Conservation (phyloP, 345 rosid genomes). For the Alliaria petiolata region DNA sequence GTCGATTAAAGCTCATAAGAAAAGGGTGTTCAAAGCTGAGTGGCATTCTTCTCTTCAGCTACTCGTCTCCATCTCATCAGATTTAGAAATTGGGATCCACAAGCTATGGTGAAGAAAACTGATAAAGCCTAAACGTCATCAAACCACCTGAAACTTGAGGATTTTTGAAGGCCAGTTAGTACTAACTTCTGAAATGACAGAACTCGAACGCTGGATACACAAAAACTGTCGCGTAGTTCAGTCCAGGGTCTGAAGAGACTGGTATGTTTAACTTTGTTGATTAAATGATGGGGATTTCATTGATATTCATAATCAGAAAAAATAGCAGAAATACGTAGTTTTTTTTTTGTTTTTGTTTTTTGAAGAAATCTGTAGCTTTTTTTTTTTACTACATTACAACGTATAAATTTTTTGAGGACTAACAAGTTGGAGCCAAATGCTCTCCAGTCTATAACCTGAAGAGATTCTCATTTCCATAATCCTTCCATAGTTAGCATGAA, state of each 20-base stretch:
- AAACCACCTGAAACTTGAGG: neutral
- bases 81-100: slow-evolving; percentile 33
- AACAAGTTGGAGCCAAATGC: neutral
- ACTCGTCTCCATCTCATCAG: slow-evolving; percentile 36
- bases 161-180: too few species aligned
- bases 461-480: neutral
- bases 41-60: slow-evolving; percentile 31
- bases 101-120: slow-evolving; percentile 26
- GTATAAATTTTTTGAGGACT: too few species aligned
- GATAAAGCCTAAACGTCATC: neutral
- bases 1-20: slow-evolving; percentile 30
- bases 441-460: neutral
- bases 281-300: neutral
- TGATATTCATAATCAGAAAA: neutral
- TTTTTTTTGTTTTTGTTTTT: too few species aligned
- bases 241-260: neutral
- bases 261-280: neutral
- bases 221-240: neutral
- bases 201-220: neutral
- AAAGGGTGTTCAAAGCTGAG: slow-evolving; percentile 37
- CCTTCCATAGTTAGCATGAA: neutral
- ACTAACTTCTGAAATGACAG: too few species aligned
- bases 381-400: too few species aligned
- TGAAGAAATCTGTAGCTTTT: too few species aligned
- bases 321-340: neutral